Evolutionary conservation across 2,329 filamentous ascomycete species (phyloP).

Genomic region (Beauveria bassiana): DNA sequence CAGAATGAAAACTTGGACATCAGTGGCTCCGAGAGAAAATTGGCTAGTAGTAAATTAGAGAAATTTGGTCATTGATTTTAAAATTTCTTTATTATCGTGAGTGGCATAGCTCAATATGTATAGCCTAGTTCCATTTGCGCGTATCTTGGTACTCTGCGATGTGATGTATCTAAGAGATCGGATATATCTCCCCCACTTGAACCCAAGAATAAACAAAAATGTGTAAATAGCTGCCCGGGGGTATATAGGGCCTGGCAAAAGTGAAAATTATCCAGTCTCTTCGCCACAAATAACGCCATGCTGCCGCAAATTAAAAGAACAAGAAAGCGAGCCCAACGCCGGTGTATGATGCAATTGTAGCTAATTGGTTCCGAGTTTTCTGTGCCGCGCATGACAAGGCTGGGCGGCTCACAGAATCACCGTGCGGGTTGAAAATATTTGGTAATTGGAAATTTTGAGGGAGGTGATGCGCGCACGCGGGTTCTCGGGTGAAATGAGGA

Average conservation of each 20-base stretch:
- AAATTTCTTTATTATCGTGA: too few species aligned
- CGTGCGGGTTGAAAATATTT: slow-evolving; percentile 35
- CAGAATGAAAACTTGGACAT: background rate
- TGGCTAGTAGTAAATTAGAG: too few species aligned
- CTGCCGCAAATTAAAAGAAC: background rate
- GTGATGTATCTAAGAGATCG: too few species aligned
- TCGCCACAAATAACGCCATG: background rate
- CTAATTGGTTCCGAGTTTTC: background rate
- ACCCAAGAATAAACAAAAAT: too few species aligned
- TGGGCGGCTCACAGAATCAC: slow-evolving; percentile 24
- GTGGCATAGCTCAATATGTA: too few species aligned
- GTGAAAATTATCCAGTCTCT: background rate
- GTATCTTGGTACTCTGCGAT: too few species aligned
- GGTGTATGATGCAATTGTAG: background rate
- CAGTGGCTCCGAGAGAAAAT: too few species aligned
- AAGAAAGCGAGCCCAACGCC: background rate
- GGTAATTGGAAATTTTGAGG: slow-evolving; percentile 51
- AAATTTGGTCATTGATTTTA: too few species aligned
- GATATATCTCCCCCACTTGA: too few species aligned
- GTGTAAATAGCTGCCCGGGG: too few species aligned
- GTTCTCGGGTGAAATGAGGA: slow-evolving; percentile 49
- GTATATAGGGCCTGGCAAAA: background rate
- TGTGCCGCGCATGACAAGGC: background rate
- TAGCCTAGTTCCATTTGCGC: too few species aligned
- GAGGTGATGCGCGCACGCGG: slow-evolving; percentile 45